phyloP scores from a whole-genome alignment of 306 rosid genomes.

The Lupinus albus region DNA sequence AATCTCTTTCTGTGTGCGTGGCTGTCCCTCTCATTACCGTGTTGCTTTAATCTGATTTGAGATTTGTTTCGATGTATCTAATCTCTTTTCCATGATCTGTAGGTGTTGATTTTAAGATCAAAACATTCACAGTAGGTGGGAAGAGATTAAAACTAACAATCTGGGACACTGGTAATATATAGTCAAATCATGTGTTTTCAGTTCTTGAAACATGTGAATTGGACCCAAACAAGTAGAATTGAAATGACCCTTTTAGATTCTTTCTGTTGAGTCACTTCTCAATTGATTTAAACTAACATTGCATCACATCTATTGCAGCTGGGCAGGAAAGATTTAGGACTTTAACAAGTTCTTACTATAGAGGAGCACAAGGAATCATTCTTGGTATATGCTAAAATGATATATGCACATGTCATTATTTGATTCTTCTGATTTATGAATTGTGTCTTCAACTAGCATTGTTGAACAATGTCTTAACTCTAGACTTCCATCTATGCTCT shows the following conservation, averaged over 20 bases:
- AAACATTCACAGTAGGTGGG: constrained; percentile 73
- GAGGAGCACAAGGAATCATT: constrained; percentile 91
- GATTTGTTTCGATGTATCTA: constrained; percentile 16
- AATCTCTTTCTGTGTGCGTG: too few species aligned
- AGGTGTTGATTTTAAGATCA: constrained; percentile 99
- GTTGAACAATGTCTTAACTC: constrained; percentile 22
- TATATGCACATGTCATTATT: constrained; percentile 5
- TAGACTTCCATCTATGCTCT: not conserved
- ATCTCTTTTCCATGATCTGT: constrained; percentile 23
- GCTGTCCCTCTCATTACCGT: not conserved
- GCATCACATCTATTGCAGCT: constrained; percentile 66
- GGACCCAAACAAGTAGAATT: constrained; percentile 21
- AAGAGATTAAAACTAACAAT: constrained; percentile 91
- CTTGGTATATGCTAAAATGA: constrained; percentile 61
- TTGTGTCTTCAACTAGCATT: constrained; percentile 14
- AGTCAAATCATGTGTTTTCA: constrained; percentile 28
- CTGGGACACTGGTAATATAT: constrained; percentile 88
- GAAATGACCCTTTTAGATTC: constrained; percentile 19
- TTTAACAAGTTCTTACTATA: constrained; percentile 82
- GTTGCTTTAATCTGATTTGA: constrained; percentile 18
- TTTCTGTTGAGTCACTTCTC: constrained; percentile 42
- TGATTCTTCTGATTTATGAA: constrained; percentile 15
- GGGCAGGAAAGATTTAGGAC: constrained; percentile 97
- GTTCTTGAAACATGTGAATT: constrained; percentile 20
- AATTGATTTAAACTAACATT: constrained; percentile 34